A percentile compares a stretch with the other conserved stretches of the same genome.
phyloP scores from a whole-genome alignment of 305 asterid genomes.

The Fraxinus greggii region DNA sequence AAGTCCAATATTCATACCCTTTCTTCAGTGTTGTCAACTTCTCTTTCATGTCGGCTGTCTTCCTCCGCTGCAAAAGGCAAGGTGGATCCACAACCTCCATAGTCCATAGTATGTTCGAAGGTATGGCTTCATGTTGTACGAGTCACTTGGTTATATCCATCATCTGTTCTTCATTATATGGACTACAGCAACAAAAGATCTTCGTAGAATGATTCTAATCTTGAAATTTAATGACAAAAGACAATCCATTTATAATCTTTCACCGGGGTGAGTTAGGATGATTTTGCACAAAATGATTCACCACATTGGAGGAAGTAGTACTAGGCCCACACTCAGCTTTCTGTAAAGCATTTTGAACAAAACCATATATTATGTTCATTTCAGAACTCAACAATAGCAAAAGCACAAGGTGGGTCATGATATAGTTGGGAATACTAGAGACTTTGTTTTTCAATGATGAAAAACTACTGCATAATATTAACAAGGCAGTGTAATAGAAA shows the following conservation, averaged over 20 bases:
- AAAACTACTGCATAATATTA: not conserved
- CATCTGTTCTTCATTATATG: not conserved
- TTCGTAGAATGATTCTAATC: not conserved
- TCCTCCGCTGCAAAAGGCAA: not conserved
- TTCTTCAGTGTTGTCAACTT: not conserved
- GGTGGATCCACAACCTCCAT: not conserved
- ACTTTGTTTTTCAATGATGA: not conserved
- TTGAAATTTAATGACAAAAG: not conserved
- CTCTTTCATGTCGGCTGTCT: not conserved
- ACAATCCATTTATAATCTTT: not conserved
- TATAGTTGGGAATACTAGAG: not conserved
- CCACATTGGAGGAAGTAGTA: slow-evolving; percentile 23
- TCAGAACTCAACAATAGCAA: not conserved
- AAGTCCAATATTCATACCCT: not conserved
- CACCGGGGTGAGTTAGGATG: slow-evolving; percentile 25
- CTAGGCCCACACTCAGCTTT: slow-evolving; percentile 27
- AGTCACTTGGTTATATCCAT: not conserved
- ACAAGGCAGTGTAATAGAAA: not conserved
- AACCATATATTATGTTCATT: not conserved
- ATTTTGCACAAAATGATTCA: slow-evolving; percentile 22
- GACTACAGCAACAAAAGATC: not conserved
- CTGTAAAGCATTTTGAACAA: slow-evolving; percentile 25
- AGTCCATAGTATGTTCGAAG: not conserved
- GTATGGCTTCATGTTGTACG: not conserved
- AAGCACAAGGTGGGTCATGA: not conserved